phyloP scores from a whole-genome alignment of 2,329 filamentous ascomycete genomes.

The Pseudodiploospora longispora region DNA sequence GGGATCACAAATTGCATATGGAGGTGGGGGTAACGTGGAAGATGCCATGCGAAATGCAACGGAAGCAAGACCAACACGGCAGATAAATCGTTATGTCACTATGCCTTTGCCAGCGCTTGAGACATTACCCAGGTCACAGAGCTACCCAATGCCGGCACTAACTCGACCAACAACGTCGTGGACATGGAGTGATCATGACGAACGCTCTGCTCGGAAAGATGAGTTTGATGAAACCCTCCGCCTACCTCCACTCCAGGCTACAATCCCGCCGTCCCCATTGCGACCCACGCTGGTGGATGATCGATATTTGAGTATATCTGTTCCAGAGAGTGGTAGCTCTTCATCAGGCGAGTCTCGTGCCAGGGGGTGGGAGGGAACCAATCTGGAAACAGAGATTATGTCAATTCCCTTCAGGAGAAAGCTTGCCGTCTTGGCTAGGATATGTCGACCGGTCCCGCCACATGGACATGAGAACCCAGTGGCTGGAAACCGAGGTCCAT shows the following conservation, averaged over 20 bases:
- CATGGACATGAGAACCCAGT: constrained; percentile 22
- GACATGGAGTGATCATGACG: constrained; percentile 22
- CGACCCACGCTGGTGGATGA: constrained; percentile 17
- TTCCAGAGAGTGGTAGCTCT: constrained; percentile 8
- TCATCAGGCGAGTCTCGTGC: constrained; percentile 23
- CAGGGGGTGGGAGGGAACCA: constrained; percentile 48
- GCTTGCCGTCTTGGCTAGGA: constrained; percentile 65
- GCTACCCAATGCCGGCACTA: constrained; percentile 45
- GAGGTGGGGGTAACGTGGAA: constrained; percentile 1
- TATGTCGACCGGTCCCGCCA: constrained; percentile 58
- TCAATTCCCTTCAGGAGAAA: constrained; percentile 67
- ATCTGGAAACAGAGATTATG: constrained; percentile 49
- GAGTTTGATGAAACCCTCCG: constrained; percentile 47
- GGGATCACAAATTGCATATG: constrained; percentile 9
- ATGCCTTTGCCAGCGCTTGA: constrained; percentile 22
- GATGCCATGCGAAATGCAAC: constrained; percentile 14
- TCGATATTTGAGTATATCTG: constrained; percentile 5
- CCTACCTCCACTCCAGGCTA: constrained; percentile 45
- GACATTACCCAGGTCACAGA: constrained; percentile 22
- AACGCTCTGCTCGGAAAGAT: constrained; percentile 30
- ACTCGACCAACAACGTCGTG: constrained; percentile 34
- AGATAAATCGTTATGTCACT: constrained; percentile 15
- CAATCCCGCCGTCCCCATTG: constrained; percentile 23
- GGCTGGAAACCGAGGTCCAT: constrained; percentile 56
- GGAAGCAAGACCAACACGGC: constrained; percentile 11